Percentiles rank a stretch among this genome's conserved stretches.
Evolutionary conservation across 2,329 filamentous ascomycete genomes (phyloP).

Genomic region (Curvularia lunata): DNA sequence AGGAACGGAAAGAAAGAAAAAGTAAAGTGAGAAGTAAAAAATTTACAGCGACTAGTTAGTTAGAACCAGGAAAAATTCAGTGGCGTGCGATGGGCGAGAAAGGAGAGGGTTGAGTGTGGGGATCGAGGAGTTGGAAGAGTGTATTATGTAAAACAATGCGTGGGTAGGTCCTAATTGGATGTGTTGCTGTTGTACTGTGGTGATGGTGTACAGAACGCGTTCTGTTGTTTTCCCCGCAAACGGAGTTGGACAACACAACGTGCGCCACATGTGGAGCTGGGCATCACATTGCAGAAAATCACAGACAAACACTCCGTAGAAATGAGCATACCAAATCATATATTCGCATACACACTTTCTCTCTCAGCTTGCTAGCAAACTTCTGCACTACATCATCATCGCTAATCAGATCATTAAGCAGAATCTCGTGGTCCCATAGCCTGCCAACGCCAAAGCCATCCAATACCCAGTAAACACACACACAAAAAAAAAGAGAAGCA

Average conservation of each 20-base stretch:
- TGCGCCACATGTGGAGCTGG: no score
- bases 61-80: no score
- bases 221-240: neutral
- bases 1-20: no score
- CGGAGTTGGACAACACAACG: no score
- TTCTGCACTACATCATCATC: slow-evolving; percentile 13
- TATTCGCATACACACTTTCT: neutral
- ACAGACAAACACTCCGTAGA: neutral
- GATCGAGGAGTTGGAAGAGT: no score
- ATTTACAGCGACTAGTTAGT: no score
- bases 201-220: neutral
- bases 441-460: slow-evolving; percentile 13
- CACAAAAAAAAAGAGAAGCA: slow-evolving; percentile 7
- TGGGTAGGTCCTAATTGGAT: no score
- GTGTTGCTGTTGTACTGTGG: no score
- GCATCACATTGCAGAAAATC: neutral
- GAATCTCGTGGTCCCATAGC: slow-evolving; percentile 25
- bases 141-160: no score
- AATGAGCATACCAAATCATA: neutral
- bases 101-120: no score
- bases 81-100: no score
- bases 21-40: no score
- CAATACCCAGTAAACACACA: slow-evolving; percentile 12
- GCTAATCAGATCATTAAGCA: slow-evolving; percentile 37
- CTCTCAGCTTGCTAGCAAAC: slow-evolving; percentile 7